These are phyloP conservation scores for Aspergillus fructus DNA, from an alignment of 2,329 filamentous ascomycete species.

Conservation along the genomic window DNA sequence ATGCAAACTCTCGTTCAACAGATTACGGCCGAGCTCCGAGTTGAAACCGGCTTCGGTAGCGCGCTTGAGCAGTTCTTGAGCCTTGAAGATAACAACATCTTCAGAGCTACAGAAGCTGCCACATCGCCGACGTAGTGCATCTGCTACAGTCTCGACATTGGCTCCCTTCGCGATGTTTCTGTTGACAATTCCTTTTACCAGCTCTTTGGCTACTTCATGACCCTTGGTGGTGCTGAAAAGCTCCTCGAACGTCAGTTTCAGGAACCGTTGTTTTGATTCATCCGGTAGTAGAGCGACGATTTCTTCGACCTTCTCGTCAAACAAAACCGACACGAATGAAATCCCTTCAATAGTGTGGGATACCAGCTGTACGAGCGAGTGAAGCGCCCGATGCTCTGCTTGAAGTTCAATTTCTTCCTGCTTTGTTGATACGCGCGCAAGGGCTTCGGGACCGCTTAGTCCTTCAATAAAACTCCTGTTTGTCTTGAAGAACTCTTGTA, in stretches of 20 bases:
- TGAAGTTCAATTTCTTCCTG: constrained; percentile 91
- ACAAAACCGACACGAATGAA: constrained; percentile 90
- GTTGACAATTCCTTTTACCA: constrained; percentile 98
- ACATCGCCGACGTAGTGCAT: constrained; percentile 86
- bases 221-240: constrained; percentile 79
- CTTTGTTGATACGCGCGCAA: constrained; percentile 74
- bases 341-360: constrained; percentile 93
- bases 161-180: constrained; percentile 95
- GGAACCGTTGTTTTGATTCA: constrained; percentile 65
- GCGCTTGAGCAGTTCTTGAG: constrained; percentile 88
- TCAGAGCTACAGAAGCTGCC: constrained; percentile 97
- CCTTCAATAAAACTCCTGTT: constrained; percentile 93
- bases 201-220: constrained; percentile 84
- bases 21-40: constrained; percentile 70
- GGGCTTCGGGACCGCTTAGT: constrained; percentile 81
- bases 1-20: constrained; percentile 84
- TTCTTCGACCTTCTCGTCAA: constrained; percentile 88
- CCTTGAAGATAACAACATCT: constrained; percentile 97
- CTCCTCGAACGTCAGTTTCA: constrained; percentile 79
- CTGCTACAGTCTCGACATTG: constrained; percentile 95
- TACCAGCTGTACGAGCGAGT: constrained; percentile 81
- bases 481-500: constrained; percentile 78
- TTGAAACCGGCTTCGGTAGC: constrained; percentile 76
- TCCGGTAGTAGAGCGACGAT: constrained; percentile 77
- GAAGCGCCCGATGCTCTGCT: constrained; percentile 88